Evolutionary conservation across 345 rosid species (phyloP).

Genomic region (Moricandia moricandioides): DNA sequence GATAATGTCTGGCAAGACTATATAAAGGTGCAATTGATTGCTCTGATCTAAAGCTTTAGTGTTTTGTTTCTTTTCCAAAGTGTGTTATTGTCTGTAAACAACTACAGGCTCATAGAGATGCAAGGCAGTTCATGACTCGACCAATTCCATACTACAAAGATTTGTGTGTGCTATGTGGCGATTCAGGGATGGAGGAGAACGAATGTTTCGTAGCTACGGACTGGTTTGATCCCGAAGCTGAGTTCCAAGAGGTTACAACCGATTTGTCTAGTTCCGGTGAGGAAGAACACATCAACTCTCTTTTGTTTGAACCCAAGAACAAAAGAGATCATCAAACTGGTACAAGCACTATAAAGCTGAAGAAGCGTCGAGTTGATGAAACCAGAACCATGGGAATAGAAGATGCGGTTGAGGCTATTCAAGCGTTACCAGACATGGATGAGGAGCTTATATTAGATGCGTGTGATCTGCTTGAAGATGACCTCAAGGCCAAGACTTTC

Average conservation of each 20-base stretch:
- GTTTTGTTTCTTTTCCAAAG: neutral
- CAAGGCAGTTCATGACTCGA: constrained; percentile 74
- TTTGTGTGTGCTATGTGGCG: constrained; percentile 58
- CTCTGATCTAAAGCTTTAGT: neutral
- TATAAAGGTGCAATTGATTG: constrained; percentile 48
- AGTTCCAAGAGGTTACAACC: constrained; percentile 36
- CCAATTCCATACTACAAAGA: constrained; percentile 76
- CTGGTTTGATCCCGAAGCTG: constrained; percentile 50
- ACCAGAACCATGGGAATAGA: constrained; percentile 50
- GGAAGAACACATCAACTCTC: constrained; percentile 41
- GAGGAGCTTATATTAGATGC: constrained; percentile 88
- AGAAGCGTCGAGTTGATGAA: constrained; percentile 44
- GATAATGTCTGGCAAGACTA: constrained; percentile 84
- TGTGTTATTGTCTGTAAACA: constrained; percentile 10
- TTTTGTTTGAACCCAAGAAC: constrained; percentile 33
- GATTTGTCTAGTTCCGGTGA: constrained; percentile 37
- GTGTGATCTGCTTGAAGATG: constrained; percentile 83
- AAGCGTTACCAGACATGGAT: constrained; percentile 75
- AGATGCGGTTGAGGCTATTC: constrained; percentile 59
- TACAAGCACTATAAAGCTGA: constrained; percentile 29
- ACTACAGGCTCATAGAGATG: constrained; percentile 66
- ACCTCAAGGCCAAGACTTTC: constrained; percentile 71
- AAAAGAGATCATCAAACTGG: constrained; percentile 47
- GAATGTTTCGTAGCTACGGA: constrained; percentile 50
- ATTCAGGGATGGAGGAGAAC: constrained; percentile 41